Evolutionary conservation across 2,329 filamentous ascomycete species (phyloP), one percentile per base, ranked within the genome.

Genomic region (Microcyclosporella mali): DNA sequence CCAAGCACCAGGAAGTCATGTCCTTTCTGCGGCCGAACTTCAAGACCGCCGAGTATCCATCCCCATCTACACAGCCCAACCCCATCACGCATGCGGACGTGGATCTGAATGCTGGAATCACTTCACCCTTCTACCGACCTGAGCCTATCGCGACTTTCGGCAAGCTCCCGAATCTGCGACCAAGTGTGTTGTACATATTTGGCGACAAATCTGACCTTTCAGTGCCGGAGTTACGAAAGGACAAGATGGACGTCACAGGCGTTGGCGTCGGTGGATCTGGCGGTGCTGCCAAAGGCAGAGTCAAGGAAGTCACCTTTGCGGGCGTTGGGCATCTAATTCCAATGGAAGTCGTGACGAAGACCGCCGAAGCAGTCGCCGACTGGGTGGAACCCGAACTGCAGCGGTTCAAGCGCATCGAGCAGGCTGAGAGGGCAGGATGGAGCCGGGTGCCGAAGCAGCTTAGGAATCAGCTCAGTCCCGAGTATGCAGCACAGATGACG

Each of bases 1-100:
- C 87, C 0, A 88, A 89, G 56, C 85, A 94, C 63, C 87, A 95
- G 60, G 88, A 94, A 69, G 84, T 92, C 43, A 82, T 87, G 58
- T 88, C 82, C 1, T 92, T 84, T 61, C 66, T 85, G 50, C 76
- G 84, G 0, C 77, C 81, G 0, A 76, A 77, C 45, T 78, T 74
- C 21, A 49, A 50, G 2, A 50, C 51, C 2, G 8, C 45, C 3
- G 43, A 45, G 11, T 50, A 52, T 41, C 53, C 52, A 3, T 33
- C 52, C 29, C 61, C 58, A 3, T 63, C 63, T 30, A 59, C 47
- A 0, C 47, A 55, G 14, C 53, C 67, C 3, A 66, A 69, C 38
- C 57, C 62, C 9, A 42, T 62, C n/a, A 69, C 67, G 4, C 69
- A 71, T 44, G 62, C 69, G 0, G 70, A 73, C 43, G 49, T 71